These are phyloP conservation scores for Kockiozyma suomiensis DNA, from an alignment of 805 yeast species.

Conservation along the genomic window DNA sequence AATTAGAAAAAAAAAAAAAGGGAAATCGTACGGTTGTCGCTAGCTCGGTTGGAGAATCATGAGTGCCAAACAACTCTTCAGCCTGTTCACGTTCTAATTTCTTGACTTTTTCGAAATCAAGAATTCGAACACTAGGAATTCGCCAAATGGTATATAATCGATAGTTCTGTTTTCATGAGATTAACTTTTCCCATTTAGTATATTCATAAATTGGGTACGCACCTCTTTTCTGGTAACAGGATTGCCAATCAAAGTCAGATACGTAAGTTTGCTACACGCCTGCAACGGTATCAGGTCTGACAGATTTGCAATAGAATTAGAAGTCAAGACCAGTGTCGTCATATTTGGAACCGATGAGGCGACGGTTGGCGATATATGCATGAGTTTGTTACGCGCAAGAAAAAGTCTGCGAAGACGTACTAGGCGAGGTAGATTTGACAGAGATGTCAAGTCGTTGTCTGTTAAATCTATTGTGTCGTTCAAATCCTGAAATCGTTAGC, in stretches of 20 bases:
- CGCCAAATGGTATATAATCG: conserved; percentile 62
- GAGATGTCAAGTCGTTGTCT: conserved; percentile 64
- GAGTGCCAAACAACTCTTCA: conserved; percentile 47
- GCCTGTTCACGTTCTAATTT: conserved; percentile 56
- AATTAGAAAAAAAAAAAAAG: not conserved
- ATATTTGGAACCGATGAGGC: conserved; percentile 51
- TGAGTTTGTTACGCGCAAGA: conserved; percentile 64
- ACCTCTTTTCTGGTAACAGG: conserved; percentile 35
- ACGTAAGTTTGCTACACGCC: conserved; percentile 49
- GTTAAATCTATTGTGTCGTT: conserved; percentile 70
- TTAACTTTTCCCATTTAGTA: no score
- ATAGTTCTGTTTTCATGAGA: conserved; percentile 48
- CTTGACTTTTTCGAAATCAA: conserved; percentile 71
- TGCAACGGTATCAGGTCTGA: conserved; percentile 48
- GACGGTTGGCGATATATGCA: conserved; percentile 46
- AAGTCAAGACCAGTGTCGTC: conserved; percentile 53
- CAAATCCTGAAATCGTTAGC: conserved; percentile 40
- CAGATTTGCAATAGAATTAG: conserved; percentile 55
- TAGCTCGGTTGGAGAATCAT: conserved; percentile 37
- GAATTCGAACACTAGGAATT: conserved; percentile 60
- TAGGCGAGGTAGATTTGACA: conserved; percentile 55
- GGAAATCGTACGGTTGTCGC: conserved; percentile 43
- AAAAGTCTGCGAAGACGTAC: conserved; percentile 55
- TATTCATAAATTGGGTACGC: not conserved
- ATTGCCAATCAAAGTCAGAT: conserved; percentile 54